Evolutionary conservation across 129 eudicot species (phyloP), one percentile per base, ranked within the genome.

Genomic region (Helianthus tuberosus): DNA sequence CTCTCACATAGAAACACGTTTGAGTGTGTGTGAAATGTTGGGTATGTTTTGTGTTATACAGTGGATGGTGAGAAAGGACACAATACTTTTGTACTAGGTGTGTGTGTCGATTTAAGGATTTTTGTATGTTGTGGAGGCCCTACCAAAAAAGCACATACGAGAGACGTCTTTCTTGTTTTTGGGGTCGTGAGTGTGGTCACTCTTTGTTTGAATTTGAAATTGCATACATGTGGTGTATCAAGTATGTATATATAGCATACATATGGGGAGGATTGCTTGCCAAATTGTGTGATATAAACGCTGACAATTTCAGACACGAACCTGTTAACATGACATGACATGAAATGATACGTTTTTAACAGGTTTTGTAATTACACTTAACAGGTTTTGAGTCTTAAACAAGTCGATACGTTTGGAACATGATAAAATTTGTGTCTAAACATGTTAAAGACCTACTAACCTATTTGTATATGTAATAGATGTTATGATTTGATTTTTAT

Each of bases 41-140:
- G 73, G 41, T 51, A 52, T 66, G 79, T 68, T 66, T 68, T 72
- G 82, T 59, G 67, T 55, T 68, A 69, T 66, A 57, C 51, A 73
- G 81, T 68, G 81, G 69, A 20, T 36, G 63, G 51, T 53, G 35
- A 44, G 67, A 78, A 54, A 65, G 68, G 77, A 78, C 72, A 79
- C 44, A 77, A 72, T 69, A 75, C 63, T 64, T 3, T 43, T 65
- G 81, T 75, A 72, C 78, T 83, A 79, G 63, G 75, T 70, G 83
- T 70, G 86, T 75, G 75, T 67, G 78, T 72, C 14, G 75, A 74
- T 75, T 35, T 71, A 49, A 74, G 63, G 65, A 53, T 55, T 78
- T 83, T 78, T 53, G 27, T 29, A 66, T 77, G 78, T 69, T 69
- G 68, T 23, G 44, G 23, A 68, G 83, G 74, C 7, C 86, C 87